Conservation (phyloP, 108 stramenopile species). For the Hondaea fermentalgiana region DNA sequence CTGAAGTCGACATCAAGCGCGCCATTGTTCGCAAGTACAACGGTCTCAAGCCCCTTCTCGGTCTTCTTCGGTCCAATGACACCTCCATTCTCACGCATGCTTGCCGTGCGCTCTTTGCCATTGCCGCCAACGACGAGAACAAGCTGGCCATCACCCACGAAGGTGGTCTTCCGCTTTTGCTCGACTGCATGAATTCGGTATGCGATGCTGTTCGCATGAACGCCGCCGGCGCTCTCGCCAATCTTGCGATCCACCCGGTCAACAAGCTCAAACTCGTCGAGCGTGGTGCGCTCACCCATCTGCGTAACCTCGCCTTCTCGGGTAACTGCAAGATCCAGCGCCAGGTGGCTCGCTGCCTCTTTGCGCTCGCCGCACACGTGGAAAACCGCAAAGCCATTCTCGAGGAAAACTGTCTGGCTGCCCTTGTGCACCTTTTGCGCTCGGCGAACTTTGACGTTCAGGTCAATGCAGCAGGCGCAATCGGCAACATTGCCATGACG, state of each 20-base stretch:
- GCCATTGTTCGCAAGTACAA: neutral
- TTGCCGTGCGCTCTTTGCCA: neutral
- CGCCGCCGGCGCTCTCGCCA: neutral
- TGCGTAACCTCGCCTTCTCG: neutral
- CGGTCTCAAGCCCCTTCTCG: neutral
- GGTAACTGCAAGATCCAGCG: conserved; percentile 6
- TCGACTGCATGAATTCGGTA: neutral
- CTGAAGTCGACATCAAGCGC: neutral
- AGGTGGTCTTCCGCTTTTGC: neutral
- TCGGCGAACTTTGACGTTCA: neutral
- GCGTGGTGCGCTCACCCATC: neutral
- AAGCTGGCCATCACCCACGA: neutral
- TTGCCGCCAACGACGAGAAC: conserved; percentile 6
- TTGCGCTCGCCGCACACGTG: neutral
- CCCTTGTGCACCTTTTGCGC: neutral
- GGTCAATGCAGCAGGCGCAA: neutral
- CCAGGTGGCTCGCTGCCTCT: neutral
- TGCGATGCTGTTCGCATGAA: neutral
- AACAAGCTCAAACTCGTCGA: conserved; percentile 14
- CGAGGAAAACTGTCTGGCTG: neutral
- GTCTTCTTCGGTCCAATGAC: neutral
- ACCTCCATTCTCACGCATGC: neutral
- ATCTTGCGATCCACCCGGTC: neutral
- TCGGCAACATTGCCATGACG: conserved; percentile 16
- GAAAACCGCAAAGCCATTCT: conserved; percentile 2